Base-by-base conservation (phyloP, 495 filamentous ascomycete genomes). In the Penicillium herquei region DNA sequence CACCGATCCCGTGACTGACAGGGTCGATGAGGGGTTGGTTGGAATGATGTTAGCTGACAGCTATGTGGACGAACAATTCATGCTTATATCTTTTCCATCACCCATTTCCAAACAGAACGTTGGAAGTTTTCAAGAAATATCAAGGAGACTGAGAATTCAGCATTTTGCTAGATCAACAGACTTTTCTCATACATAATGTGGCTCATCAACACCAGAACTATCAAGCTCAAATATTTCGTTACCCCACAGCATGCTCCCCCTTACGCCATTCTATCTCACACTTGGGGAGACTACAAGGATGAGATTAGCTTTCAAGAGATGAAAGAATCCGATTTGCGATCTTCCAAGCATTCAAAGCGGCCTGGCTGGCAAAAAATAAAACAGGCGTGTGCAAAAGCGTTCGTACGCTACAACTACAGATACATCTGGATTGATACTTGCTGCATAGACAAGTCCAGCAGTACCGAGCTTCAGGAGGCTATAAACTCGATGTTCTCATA, bases 161-260 rank as follows among this genome's bases (percentile, higher is more conserved):
- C n/a, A n/a, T n/a, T n/a, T n/a, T n/a, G n/a, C n/a, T n/a, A n/a
- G n/a, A n/a, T 26, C 21, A 26, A 26, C 21, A 26, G 1, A 26
- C 21, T 1, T 26, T 4, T 26, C 21, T 26, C 21, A 26, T 26
- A 26, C 21, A 26, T 26, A 26, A 39, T 39, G 35, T 39, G 35
- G 35, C 51, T 56, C 62, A 12, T 70, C 70, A 12, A 77, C 35
- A 6, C 35, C 35, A 39, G 13, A 39, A 39, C 35, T 2, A 10
- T 39, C 6, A 1, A 39, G 35, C 2, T 39, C 1, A 6, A 39
- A 39, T 39, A 1, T 10, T 2, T 39, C 13, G 13, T 39, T n/a
- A n/a, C 1, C 35, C 2, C 2, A 6, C 9, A 6, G 13, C 1
- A n/a, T 6, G 9, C 35, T 39, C 6, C 35, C 2, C 35, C 35